A percentile compares a stretch with the other conserved stretches of the same genome.
Evolutionary conservation across 1,284 basidiomycete genomes (phyloP).

Genomic region (Austropuccinia psidii): DNA sequence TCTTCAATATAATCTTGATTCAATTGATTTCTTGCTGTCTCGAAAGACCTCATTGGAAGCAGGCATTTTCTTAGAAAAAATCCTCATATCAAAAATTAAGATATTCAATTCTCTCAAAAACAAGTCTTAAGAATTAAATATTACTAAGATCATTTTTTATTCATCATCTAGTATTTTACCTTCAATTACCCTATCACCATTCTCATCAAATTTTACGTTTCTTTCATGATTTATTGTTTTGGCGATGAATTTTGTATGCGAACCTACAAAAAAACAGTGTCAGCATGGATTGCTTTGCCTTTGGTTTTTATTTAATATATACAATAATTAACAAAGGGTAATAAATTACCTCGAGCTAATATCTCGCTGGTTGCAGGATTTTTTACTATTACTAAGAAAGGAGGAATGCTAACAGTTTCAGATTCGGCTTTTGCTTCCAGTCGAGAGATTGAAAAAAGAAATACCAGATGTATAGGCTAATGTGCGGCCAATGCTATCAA

Average conservation of each 20-base stretch:
- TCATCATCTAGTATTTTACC: constrained; percentile 49
- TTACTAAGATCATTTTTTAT: no score
- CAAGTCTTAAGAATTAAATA: no score
- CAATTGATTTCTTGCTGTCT: no score
- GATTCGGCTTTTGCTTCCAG: no score
- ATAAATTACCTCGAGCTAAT: constrained; percentile 2
- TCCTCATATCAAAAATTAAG: no score
- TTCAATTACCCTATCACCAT: constrained; percentile 64
- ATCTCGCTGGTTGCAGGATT: not conserved
- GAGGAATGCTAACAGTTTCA: no score
- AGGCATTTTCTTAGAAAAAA: no score
- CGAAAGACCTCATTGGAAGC: no score
- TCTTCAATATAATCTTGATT: no score
- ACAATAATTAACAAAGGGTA: not conserved
- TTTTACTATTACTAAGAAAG: not conserved
- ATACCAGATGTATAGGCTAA: constrained; percentile 57
- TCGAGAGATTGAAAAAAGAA: no score
- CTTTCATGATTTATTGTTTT: constrained; percentile 63
- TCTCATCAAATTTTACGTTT: constrained; percentile 70
- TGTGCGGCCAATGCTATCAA: constrained; percentile 58
- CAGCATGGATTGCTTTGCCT: not conserved
- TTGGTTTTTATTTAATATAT: not conserved
- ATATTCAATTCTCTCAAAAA: no score
- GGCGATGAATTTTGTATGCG: constrained; percentile 78
- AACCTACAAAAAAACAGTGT: constrained; percentile 50